Evolutionary conservation across 805 yeast genomes (phyloP), one percentile per base, ranked within the genome.

Genomic region (Candida loeiensis): DNA sequence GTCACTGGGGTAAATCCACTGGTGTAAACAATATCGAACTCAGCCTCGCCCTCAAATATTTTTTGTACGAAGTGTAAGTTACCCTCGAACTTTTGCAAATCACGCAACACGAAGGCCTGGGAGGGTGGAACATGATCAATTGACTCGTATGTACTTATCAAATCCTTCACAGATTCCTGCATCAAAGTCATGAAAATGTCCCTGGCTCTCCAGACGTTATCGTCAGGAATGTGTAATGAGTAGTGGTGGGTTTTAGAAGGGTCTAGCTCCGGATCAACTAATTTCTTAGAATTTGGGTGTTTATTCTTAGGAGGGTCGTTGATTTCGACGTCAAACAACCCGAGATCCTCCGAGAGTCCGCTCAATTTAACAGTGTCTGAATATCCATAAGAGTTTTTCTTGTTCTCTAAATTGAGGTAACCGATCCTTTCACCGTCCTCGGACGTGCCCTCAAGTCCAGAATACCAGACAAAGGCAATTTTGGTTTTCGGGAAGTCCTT

Each of bases 51-150:
- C 52, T 74, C 69, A 57, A 79, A 93, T 0, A 80, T 68, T 51
- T 85, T 82, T 60, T 91, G 96, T 20, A 89, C 63, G 44, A 77
- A 75, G 56, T 91, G 96, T 42, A 86, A 56, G 54, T 87, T 87
- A 1, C 96, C 97, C 45, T 63, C 77, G 48, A 79, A 80, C 17
- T 64, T 58, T 32, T 78, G 74, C 12, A 78, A 45, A 54, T 86
- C 80, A 49, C 85, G 71, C 30, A 88, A 45, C 4, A 77, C 62
- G 36, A 78, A 76, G 4, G 71, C 57, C 50, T 75, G 80, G 19
- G 64, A 66, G 0, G 80, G 69, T 1, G 80, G 77, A 11, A 73
- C 41, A 2, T 50, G 48, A 3, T 51, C 47, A 13, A 58, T 37
- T 3, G 49, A 36, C 1, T 53, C 55, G 28, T 49, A 54, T 6